Evolutionary conservation across 768 basidiomycete species (phyloP), one percentile per base, ranked within the genome.

Genomic region (Cystofilobasidium macerans): DNA sequence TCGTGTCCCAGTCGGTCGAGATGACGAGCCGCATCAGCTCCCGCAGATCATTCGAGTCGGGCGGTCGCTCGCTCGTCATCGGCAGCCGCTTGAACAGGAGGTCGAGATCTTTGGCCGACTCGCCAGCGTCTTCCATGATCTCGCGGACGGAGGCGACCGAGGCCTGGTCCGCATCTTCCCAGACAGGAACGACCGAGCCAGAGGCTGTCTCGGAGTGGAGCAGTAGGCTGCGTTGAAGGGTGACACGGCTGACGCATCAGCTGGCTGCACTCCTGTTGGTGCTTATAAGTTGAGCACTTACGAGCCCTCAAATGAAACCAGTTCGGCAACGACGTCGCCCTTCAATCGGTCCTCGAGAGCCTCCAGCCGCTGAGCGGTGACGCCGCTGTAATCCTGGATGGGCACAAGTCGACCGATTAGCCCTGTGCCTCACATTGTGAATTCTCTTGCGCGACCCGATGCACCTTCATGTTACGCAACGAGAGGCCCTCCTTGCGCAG

Each of bases 401-500:
- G 30, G 33, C 32, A 14, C 42, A 42, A 40, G 38, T 42, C 42
- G 42, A n/a, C n/a, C n/a, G n/a, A n/a, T n/a, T n/a, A n/a, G n/a
- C n/a, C n/a, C n/a, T n/a, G n/a, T n/a, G n/a, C n/a, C n/a, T n/a
- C n/a, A n/a, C n/a, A n/a, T n/a, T n/a, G n/a, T n/a, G n/a, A n/a
- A n/a, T n/a, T n/a, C n/a, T n/a, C n/a, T n/a, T n/a, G n/a, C n/a
- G n/a, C n/a, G n/a, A n/a, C n/a, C n/a, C n/a, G n/a, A n/a, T n/a
- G n/a, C 30, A 87, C 88, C 81, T 93, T 95, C 85, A 98, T 90
- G 73, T 99, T 98, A 51, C 95, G 80, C 35, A 99, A 76, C 16
- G 88, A 87, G 71, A 87, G 89, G 3, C 84, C 82, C 72, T 94
- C 89, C 65, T 90, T 79, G 68, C 94, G 81, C 12, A 81, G 71